Evolutionary conservation across 352 stramenopile genomes (phyloP), one percentile per base, ranked within the genome.

Genomic region (Phytophthora citrophthora): DNA sequence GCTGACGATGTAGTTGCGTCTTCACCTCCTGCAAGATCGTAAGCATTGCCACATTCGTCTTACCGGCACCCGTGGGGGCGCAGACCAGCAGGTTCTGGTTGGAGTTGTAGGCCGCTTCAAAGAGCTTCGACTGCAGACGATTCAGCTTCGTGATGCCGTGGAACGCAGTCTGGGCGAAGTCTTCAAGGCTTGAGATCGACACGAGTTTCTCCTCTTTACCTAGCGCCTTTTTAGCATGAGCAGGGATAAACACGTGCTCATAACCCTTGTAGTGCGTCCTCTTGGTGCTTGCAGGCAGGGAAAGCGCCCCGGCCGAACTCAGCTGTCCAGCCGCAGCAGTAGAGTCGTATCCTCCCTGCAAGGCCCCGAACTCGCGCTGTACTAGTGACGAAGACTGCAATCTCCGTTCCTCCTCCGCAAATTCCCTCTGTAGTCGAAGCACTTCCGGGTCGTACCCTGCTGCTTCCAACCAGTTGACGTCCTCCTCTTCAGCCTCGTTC

Each of bases 11-110:
- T 5, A 94, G 32, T 18, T 96, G 81, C 8, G 82, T 74, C 54
- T 89, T 91, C n/a, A 98, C 66, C 43, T 97, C 93, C 16, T 98
- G 93, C 9, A 99, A 76, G 9, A 99, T 94, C 1, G 95, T 82
- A 8, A 99, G 83, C 95, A 99, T 98, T 3, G 98, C 98, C 15
- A 99, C 97, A 78, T 99, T 99, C 1, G 97, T 99, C 65, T 99
- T 99, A 64, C 97, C 97, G 5, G 97, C 97, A 53, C 97, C 96
- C 0, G 89, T 96, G 1, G 89, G 89, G 8, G 89, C 90, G 49
- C 89, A 96, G 31, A 99, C 96, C 23, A 99, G 79, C 62, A 99
- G 69, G 72, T 99, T 99, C 71, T 99, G 95, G 47, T 98, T 94
- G 51, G 88, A 94, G 51, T 96, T 83, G 76, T 98, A 99, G 0